A percentile compares a stretch with the other conserved stretches of the same genome.
Conservation (phyloP, 139 green algal genomes). For the Coelastrella sp. region DNA sequence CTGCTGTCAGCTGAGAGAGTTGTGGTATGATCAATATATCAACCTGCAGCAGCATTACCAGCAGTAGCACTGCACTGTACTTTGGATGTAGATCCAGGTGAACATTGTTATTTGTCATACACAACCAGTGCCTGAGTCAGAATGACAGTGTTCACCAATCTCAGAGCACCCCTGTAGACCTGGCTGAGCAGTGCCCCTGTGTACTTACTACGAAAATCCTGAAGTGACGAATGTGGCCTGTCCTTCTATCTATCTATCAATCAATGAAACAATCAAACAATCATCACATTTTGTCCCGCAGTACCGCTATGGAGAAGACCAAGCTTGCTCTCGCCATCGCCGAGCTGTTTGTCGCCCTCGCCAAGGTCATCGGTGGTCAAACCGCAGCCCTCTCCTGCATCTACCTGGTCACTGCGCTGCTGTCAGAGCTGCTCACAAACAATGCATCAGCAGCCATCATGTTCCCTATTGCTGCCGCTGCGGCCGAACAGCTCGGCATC, state of each 20-base stretch:
- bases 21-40: no score
- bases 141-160: no score
- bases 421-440: slow-evolving; percentile 77
- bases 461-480: slow-evolving; percentile 63
- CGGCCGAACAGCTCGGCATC: slow-evolving; percentile 54
- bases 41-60: no score
- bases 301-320: slow-evolving; percentile 60
- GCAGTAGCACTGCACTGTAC: no score
- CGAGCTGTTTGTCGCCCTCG: slow-evolving; percentile 45
- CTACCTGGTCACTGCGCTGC: slow-evolving; percentile 56
- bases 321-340: slow-evolving; percentile 58
- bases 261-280: no score
- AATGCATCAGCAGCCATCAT: slow-evolving; percentile 77
- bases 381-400: slow-evolving; percentile 54
- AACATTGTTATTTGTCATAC: no score
- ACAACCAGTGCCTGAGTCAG: no score
- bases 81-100: no score
- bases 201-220: no score
- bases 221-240: background rate
- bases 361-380: slow-evolving; percentile 25
- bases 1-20: no score
- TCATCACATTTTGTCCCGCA: slow-evolving; percentile 2
- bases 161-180: no score
- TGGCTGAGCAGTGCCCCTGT: background rate
- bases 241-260: background rate